These are phyloP conservation scores for Neonectria neomacrospora DNA, from an alignment of 2,329 filamentous ascomycete genomes.

Conservation along the genomic window DNA sequence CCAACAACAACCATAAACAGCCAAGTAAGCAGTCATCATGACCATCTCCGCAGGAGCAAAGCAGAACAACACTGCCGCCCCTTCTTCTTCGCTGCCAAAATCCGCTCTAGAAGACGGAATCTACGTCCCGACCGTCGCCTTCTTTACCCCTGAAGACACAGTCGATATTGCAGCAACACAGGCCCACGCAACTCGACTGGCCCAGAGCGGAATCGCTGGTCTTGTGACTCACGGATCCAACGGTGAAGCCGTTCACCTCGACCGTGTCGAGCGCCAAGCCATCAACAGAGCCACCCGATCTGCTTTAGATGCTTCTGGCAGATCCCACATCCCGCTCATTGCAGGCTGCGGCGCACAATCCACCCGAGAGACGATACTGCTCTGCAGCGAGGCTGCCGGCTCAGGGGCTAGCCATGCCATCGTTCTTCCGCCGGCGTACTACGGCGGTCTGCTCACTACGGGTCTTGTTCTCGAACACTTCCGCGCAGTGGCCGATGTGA, in stretches of 20 bases:
- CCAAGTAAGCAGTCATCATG: slow-evolving; percentile 12
- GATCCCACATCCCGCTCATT: slow-evolving; percentile 68
- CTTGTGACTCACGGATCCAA: slow-evolving; percentile 78
- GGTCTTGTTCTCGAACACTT: slow-evolving; percentile 71
- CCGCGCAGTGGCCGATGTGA: slow-evolving; percentile 66
- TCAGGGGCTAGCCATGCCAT: slow-evolving; percentile 75
- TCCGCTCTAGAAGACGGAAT: slow-evolving; percentile 54
- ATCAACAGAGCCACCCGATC: slow-evolving; percentile 71
- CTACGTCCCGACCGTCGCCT: slow-evolving; percentile 72
- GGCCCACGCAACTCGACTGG: slow-evolving; percentile 67
- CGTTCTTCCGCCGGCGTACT: slow-evolving; percentile 76
- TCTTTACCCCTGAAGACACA: slow-evolving; percentile 66
- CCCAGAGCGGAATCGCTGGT: slow-evolving; percentile 71
- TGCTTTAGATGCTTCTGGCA: slow-evolving; percentile 68
- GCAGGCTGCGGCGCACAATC: slow-evolving; percentile 77
- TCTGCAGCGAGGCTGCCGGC: slow-evolving; percentile 71
- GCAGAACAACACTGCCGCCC: slow-evolving; percentile 1
- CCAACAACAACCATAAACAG: not conserved
- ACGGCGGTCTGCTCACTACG: slow-evolving; percentile 68
- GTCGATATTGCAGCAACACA: slow-evolving; percentile 64
- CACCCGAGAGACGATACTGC: slow-evolving; percentile 72
- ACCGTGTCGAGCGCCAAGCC: slow-evolving; percentile 70
- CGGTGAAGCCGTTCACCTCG: slow-evolving; percentile 77
- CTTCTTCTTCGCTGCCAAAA: not conserved
- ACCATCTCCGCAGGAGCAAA: slow-evolving; percentile 20